phyloP scores from a whole-genome alignment of 305 asterid species.

The Solanum hybrid region DNA sequence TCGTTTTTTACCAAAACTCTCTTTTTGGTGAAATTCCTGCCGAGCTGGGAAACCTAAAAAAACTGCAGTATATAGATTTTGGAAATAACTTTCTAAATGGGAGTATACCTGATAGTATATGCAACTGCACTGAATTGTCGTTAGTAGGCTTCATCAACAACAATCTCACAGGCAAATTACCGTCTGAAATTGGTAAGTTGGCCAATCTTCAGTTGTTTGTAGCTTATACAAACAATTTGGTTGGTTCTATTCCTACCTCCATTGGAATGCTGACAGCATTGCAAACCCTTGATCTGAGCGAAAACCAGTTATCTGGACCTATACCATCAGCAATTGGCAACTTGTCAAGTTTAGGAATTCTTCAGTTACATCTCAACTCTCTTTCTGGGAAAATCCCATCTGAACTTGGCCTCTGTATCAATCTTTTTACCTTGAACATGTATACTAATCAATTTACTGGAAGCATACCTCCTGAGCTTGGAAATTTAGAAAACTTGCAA shows the following conservation, averaged over 20 bases:
- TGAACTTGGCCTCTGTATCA: conserved; percentile 42
- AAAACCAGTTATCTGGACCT: conserved; percentile 48
- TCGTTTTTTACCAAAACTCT: conserved; percentile 35
- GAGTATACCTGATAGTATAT: conserved; percentile 45
- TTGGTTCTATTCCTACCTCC: conserved; percentile 59
- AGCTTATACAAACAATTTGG: conserved; percentile 40
- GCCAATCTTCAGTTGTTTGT: conserved; percentile 42
- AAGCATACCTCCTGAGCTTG: conserved; percentile 51
- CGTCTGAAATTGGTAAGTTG: conserved; percentile 42
- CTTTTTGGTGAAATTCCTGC: conserved; percentile 60
- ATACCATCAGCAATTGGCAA: conserved; percentile 63
- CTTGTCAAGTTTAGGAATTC: conserved; percentile 34
- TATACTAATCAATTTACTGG: conserved; percentile 48
- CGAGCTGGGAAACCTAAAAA: conserved; percentile 41
- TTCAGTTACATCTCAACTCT: conserved; percentile 42
- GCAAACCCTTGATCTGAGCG: conserved; percentile 48
- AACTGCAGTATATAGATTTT: conserved; percentile 35
- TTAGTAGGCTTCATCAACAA: conserved; percentile 40
- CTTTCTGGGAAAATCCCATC: conserved; percentile 62
- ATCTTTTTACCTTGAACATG: conserved; percentile 33
- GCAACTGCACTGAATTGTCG: conserved; percentile 49
- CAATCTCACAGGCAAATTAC: conserved; percentile 57
- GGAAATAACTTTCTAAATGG: conserved; percentile 55
- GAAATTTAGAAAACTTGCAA: conserved; percentile 39
- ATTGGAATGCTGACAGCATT: conserved; percentile 37